Conservation (phyloP, 2,329 filamentous ascomycete genomes). For the Neonectria neomacrospora region DNA sequence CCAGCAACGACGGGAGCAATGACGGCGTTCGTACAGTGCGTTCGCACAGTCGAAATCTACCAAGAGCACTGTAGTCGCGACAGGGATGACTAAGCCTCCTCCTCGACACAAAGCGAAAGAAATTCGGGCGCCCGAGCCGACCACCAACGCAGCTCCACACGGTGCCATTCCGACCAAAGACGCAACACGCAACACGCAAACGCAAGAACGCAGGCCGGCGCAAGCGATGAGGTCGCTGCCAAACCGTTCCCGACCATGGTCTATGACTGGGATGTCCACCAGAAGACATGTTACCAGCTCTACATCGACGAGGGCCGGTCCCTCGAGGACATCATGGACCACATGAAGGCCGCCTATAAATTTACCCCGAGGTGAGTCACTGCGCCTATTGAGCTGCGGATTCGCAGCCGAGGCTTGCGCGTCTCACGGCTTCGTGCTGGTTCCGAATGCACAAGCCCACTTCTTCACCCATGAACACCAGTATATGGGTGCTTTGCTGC, state of each 20-base stretch:
- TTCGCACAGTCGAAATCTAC: background rate
- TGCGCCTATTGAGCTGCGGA: background rate
- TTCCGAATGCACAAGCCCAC: background rate
- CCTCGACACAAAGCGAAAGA: slow-evolving; percentile 3
- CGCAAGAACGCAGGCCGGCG: slow-evolving; percentile 6
- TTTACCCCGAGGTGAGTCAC: slow-evolving; percentile 75
- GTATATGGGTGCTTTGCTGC: background rate
- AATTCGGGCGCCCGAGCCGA: slow-evolving; percentile 40
- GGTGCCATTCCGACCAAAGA: slow-evolving; percentile 41
- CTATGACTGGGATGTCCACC: slow-evolving; percentile 59
- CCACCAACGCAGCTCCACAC: slow-evolving; percentile 46
- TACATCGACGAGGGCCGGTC: slow-evolving; percentile 81
- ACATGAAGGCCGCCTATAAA: slow-evolving; percentile 71
- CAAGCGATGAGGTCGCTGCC: slow-evolving; percentile 31
- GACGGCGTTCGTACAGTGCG: background rate
- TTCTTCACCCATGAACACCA: slow-evolving; percentile 1
- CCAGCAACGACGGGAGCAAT: background rate
- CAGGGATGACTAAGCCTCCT: slow-evolving; percentile 32
- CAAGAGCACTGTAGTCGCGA: background rate
- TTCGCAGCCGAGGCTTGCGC: slow-evolving; percentile 4
- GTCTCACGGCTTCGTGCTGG: background rate
- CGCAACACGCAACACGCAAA: slow-evolving; percentile 29
- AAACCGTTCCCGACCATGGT: slow-evolving; percentile 51
- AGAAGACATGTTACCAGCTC: slow-evolving; percentile 63
- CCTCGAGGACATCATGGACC: slow-evolving; percentile 78